A percentile compares a stretch with the other conserved stretches of the same genome.
Conservation (phyloP, 225 moss, liverwort and hornwort species). For the Sphagnum contortum region DNA sequence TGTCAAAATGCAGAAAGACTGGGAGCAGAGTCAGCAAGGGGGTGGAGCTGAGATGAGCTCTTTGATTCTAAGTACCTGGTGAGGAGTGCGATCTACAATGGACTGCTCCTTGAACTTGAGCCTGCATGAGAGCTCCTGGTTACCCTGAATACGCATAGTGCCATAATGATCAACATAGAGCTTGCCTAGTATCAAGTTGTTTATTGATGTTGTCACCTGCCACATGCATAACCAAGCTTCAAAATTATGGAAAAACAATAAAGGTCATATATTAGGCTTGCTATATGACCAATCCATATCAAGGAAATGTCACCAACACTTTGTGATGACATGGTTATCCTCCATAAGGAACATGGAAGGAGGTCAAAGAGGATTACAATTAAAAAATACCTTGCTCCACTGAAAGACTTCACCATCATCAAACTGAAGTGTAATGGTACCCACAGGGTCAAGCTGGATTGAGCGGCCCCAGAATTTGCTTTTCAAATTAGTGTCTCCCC, state of each 20-base stretch:
- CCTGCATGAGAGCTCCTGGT: slow-evolving; percentile 74
- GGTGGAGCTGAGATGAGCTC: no score
- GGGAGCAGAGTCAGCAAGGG: no score
- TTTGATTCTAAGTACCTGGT: slow-evolving; percentile 49
- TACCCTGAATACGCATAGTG: slow-evolving; percentile 94
- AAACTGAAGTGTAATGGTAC: slow-evolving; percentile 77
- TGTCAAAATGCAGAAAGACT: no score
- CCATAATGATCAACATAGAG: slow-evolving; percentile 98
- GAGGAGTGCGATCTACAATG: slow-evolving; percentile 97
- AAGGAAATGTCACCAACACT: no score
- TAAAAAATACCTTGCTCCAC: slow-evolving; percentile 77
- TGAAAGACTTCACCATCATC: slow-evolving; percentile 94
- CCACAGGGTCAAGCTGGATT: slow-evolving; percentile 97
- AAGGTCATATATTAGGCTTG: no score
- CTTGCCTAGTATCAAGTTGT: slow-evolving; percentile 96
- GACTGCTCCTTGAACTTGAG: slow-evolving; percentile 99
- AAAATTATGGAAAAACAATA: no score
- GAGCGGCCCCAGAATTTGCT: slow-evolving; percentile 99
- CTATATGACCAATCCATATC: no score
- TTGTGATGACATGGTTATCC: no score
- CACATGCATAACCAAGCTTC: neutral
- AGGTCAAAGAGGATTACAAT: slow-evolving; percentile 27
- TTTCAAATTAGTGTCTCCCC: slow-evolving; percentile 97
- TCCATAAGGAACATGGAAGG: no score
- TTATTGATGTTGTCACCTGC: slow-evolving; percentile 98